Evolutionary conservation across 306 rosid genomes (phyloP), one percentile per base, ranked within the genome.

Genomic region (Vigna hirtella): DNA sequence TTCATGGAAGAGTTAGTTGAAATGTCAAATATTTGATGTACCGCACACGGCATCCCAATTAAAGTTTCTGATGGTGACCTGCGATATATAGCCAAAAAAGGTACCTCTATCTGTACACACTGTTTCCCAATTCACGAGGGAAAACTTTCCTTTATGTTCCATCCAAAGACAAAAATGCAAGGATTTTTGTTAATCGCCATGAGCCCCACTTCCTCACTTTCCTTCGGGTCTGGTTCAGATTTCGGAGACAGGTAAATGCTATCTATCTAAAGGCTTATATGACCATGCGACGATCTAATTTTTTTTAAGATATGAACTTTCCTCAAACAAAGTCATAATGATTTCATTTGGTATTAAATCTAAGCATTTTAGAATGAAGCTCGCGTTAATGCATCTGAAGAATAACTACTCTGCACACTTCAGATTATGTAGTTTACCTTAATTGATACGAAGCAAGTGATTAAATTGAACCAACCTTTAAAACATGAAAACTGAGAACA

Each of bases 21-120:
- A 65, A 56, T 45, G 75, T 70, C 49, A 43, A 74, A 45, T 53
- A 61, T 14, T 63, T 45, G 72, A 55, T 80, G 66, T 45, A 50
- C 12, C 62, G 69, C 34, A 48, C 48, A 58, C 49, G 55, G 64
- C 61, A 68, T 45, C 36, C 45, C 71, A 51, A 51, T 73, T 82
- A 34, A 43, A 74, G 61, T 81, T 81, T 62, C 13, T 81, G 69
- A 77, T 42, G 49, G 17, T 20, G 80, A 77, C 83, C 57, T 24
- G 15, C 32, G 52, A 32, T 32, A 40, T 66, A 42, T 10, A 66
- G 71, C 34, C 71, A 42, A 20, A 42, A 40, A 30, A 66, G 69
- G 30, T 65, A 38, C 43, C 51, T 42, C 18, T 26, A 59, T n/a
- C 66, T 34, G 14, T 11, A 18, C 51, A 42, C 10, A 17, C 18